These are phyloP conservation scores for Corymbia citriodora DNA, from an alignment of 441 rosid genomes.

Conservation along the genomic window DNA sequence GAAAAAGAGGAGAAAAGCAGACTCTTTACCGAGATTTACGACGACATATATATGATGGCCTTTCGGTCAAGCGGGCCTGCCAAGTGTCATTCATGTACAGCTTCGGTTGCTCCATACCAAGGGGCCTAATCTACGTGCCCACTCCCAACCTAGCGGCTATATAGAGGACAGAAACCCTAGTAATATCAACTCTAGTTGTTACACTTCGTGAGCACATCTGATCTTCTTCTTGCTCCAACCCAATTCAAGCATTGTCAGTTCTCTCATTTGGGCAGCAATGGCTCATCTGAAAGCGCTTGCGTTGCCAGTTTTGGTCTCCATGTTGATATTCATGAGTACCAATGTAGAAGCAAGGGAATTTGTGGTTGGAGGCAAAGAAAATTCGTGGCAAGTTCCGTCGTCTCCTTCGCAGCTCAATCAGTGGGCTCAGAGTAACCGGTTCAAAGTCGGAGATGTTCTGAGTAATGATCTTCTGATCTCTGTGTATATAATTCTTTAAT, in stretches of 20 bases:
- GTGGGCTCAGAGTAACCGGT: conserved; percentile 75
- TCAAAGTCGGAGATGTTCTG: conserved; percentile 63
- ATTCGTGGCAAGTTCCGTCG: conserved; percentile 72
- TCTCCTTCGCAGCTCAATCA: conserved; percentile 69
- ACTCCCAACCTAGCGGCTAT: background rate
- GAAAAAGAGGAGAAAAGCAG: background rate
- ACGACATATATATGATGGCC: background rate
- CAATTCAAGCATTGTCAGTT: background rate
- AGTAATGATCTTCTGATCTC: conserved; percentile 17
- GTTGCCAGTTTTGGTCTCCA: background rate
- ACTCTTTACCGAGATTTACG: background rate
- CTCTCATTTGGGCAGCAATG: background rate
- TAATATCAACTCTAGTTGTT: background rate
- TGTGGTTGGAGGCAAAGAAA: conserved; percentile 63
- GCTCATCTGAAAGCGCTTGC: background rate
- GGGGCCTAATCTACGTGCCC: no score
- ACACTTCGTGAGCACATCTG: background rate
- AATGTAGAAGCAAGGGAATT: conserved; percentile 51
- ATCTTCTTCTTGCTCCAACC: background rate
- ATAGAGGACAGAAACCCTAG: background rate
- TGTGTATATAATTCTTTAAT: background rate
- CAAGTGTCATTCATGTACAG: background rate
- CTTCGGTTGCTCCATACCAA: background rate
- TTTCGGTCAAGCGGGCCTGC: background rate
- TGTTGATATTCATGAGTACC: background rate